Conservation (phyloP, 352 stramenopile species). For the Phytophthora colocasiae region DNA sequence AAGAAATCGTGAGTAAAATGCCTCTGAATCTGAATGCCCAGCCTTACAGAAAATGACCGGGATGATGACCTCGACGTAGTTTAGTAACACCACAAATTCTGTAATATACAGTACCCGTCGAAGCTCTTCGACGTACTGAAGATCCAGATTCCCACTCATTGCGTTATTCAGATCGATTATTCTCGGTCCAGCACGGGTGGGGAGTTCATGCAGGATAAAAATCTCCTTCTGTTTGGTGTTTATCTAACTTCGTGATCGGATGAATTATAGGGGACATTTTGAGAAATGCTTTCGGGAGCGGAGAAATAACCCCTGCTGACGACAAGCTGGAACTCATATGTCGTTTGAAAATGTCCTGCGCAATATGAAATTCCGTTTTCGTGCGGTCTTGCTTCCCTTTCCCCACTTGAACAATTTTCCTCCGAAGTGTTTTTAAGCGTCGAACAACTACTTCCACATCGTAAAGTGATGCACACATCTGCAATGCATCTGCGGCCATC, state of each 20-base stretch:
- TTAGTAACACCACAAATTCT: slow-evolving; percentile 45
- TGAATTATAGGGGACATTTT: slow-evolving; percentile 1
- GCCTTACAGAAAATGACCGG: slow-evolving; percentile 45
- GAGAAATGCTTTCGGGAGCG: not conserved
- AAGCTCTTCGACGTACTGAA: slow-evolving; percentile 21
- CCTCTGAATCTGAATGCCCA: too few species aligned
- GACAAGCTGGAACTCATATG: not conserved
- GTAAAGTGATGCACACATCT: slow-evolving; percentile 9
- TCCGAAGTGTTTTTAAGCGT: slow-evolving; percentile 3
- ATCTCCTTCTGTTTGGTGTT: not conserved
- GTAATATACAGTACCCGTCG: slow-evolving; percentile 42
- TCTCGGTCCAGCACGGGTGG: not conserved
- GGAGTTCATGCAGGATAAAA: not conserved
- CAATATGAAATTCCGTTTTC: not conserved
- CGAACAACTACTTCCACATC: slow-evolving; percentile 7
- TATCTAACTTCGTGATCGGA: not conserved
- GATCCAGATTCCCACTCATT: not conserved
- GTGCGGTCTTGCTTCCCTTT: not conserved
- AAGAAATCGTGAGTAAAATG: not conserved
- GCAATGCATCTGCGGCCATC: slow-evolving; percentile 1
- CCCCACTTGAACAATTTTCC: not conserved
- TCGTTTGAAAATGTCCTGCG: slow-evolving; percentile 11
- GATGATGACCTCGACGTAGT: slow-evolving; percentile 45
- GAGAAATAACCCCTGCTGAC: not conserved
- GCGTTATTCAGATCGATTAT: not conserved